Evolutionary conservation across 2,329 filamentous ascomycete genomes (phyloP).

Genomic region (Sarocladium strictum): DNA sequence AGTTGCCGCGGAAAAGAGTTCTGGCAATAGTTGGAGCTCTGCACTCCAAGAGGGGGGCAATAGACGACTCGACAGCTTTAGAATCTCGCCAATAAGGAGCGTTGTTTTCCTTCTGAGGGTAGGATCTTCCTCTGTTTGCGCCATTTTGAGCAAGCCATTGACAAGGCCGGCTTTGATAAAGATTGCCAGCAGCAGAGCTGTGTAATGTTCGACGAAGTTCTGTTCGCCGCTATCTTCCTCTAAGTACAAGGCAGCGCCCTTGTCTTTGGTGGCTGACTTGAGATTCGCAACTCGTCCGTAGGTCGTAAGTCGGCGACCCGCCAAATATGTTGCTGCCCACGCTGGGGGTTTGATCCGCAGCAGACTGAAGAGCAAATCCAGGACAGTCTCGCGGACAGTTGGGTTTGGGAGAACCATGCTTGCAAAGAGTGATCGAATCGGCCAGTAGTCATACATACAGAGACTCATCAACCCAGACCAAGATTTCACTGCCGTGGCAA

Average conservation of each 20-base stretch:
- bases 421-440: slow-evolving; percentile 72
- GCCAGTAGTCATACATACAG: slow-evolving; percentile 80
- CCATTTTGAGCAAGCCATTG: slow-evolving; percentile 54
- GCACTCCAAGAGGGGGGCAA: slow-evolving; percentile 78
- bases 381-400: slow-evolving; percentile 63
- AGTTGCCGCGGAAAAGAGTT: slow-evolving; percentile 72
- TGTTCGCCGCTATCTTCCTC: slow-evolving; percentile 67
- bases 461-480: slow-evolving; percentile 90
- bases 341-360: slow-evolving; percentile 84
- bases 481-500: slow-evolving; percentile 82
- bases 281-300: slow-evolving; percentile 92
- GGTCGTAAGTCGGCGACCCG: slow-evolving; percentile 85
- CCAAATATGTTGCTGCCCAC: slow-evolving; percentile 94
- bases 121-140: slow-evolving; percentile 61
- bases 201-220: slow-evolving; percentile 91
- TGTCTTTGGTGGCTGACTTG: slow-evolving; percentile 47
- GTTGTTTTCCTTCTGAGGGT: slow-evolving; percentile 82
- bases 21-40: slow-evolving; percentile 79
- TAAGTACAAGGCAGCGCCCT: slow-evolving; percentile 45
- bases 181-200: slow-evolving; percentile 77
- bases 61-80: slow-evolving; percentile 83
- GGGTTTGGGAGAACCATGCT: slow-evolving; percentile 54
- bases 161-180: slow-evolving; percentile 77
- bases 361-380: slow-evolving; percentile 76
- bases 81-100: slow-evolving; percentile 80